Conservation (phyloP, 192 early-diverging fungal species). For the Mortierella alpina region DNA sequence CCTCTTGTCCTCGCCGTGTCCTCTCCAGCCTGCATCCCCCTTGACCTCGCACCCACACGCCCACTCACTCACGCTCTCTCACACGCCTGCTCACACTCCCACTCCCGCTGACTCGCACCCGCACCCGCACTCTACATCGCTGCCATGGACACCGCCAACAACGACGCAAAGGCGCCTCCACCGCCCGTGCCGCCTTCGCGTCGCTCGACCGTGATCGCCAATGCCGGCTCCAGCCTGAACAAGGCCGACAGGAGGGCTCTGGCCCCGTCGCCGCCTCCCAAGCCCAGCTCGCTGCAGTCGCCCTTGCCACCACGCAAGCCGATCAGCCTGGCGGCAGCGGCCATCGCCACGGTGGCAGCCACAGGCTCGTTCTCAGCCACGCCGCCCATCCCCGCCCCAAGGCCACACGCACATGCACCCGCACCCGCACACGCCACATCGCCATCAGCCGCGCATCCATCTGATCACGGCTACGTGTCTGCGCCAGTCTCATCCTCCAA, state of each 20-base stretch:
- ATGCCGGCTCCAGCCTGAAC: neutral
- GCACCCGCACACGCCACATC: neutral
- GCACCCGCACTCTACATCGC: neutral
- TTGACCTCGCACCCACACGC: neutral
- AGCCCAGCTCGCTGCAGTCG: slow-evolving; percentile 30
- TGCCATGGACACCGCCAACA: slow-evolving; percentile 10
- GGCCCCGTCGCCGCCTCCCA: slow-evolving; percentile 47
- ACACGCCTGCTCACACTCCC: neutral
- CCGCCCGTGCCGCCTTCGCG: slow-evolving; percentile 45
- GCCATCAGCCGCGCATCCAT: slow-evolving; percentile 1
- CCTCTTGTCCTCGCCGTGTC: neutral
- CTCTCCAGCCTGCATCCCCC: neutral
- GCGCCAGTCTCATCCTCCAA: slow-evolving; percentile 19
- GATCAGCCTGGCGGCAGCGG: slow-evolving; percentile 25
- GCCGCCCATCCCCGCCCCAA: slow-evolving; percentile 34
- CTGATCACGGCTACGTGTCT: neutral
- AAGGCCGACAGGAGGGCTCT: neutral
- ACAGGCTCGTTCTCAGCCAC: slow-evolving; percentile 7
- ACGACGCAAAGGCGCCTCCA: slow-evolving; percentile 14
- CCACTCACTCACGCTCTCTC: neutral
- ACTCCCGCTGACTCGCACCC: too few relatives aligned
- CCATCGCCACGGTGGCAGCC: slow-evolving; percentile 32
- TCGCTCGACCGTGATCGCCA: slow-evolving; percentile 25
- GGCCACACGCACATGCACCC: slow-evolving; percentile 10
- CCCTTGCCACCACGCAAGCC: slow-evolving; percentile 39